These are phyloP conservation scores for Coelastrella sp. DNA, from an alignment of 139 green algal species.

Conservation along the genomic window DNA sequence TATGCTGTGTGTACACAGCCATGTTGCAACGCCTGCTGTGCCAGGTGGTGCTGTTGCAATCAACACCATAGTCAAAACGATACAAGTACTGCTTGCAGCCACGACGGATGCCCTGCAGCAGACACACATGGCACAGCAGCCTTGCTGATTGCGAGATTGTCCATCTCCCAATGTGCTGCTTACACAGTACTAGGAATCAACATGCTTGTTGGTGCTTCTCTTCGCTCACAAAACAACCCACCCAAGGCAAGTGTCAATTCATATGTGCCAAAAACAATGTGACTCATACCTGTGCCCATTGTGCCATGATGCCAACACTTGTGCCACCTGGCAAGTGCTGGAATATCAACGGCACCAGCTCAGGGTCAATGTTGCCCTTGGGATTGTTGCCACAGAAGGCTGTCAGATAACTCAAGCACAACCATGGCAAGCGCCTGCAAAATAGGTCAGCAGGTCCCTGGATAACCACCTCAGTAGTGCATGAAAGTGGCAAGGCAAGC, in stretches of 20 bases:
- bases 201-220: neutral
- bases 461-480: neutral
- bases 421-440: conserved; percentile 37
- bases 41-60: conserved; percentile 14
- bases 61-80: conserved; percentile 48
- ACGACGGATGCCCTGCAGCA: neutral
- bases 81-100: neutral
- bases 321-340: conserved; percentile 46
- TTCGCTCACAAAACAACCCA: neutral
- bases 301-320: conserved; percentile 58
- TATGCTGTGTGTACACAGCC: conserved; percentile 38
- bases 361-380: conserved; percentile 64
- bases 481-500: neutral
- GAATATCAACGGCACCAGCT: conserved; percentile 51
- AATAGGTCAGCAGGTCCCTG: neutral
- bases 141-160: no score
- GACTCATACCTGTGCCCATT: conserved; percentile 57
- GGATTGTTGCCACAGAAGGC: conserved; percentile 67
- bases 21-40: conserved; percentile 47
- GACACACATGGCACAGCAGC: neutral
- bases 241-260: neutral
- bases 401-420: conserved; percentile 63
- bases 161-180: no score
- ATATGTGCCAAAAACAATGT: neutral
- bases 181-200: neutral